Conservation (phyloP, 306 rosid genomes). For the Amphicarpaea edgeworthii region DNA sequence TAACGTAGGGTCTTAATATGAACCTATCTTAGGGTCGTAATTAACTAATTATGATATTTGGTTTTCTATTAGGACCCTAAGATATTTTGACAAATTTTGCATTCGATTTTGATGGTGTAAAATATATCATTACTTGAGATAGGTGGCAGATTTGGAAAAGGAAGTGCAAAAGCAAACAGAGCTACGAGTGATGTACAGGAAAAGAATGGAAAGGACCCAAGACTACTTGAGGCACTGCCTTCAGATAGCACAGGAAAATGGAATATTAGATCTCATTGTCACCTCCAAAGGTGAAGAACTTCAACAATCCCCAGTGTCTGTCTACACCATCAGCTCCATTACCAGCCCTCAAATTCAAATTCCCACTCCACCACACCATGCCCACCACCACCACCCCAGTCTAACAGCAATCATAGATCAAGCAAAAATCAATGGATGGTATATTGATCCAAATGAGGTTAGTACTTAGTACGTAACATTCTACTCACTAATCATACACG, state of each 20-base stretch:
- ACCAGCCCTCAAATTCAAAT: conserved; percentile 41
- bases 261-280: conserved; percentile 51
- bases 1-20: too few species aligned
- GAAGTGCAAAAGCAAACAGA: conserved; percentile 58
- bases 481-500: background rate
- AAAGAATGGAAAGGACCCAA: conserved; percentile 51
- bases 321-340: background rate
- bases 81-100: too few species aligned
- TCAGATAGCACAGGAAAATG: conserved; percentile 74
- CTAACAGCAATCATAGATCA: conserved; percentile 50
- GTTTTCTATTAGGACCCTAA: too few species aligned
- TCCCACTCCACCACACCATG: conserved; percentile 19
- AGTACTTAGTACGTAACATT: conserved; percentile 31
- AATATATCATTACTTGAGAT: too few species aligned
- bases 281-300: conserved; percentile 27
- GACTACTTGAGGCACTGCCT: conserved; percentile 65
- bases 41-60: too few species aligned
- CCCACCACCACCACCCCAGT: conserved; percentile 37
- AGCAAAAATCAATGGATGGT: conserved; percentile 74
- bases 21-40: too few species aligned
- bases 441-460: conserved; percentile 65
- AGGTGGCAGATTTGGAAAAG: conserved; percentile 63
- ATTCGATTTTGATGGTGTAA: too few species aligned
- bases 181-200: conserved; percentile 38
- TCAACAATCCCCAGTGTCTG: conserved; percentile 29